phyloP scores from a whole-genome alignment of 805 yeast species.

The Clavispora fructus region DNA sequence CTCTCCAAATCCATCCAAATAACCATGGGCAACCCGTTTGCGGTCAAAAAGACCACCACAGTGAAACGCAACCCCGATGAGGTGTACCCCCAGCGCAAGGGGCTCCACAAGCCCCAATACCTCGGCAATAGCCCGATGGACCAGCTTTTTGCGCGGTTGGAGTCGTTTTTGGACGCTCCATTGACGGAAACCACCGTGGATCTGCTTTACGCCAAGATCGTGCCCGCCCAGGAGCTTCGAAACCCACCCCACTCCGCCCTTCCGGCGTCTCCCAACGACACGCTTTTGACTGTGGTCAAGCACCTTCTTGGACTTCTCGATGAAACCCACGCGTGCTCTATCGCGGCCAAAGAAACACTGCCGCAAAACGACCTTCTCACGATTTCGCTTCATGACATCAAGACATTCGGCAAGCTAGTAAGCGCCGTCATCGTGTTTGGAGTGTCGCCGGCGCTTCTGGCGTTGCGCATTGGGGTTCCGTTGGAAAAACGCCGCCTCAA shows the following conservation, averaged over 20 bases:
- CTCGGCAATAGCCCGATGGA: slow-evolving; percentile 31
- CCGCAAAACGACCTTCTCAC: slow-evolving; percentile 36
- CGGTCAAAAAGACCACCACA: slow-evolving; percentile 21
- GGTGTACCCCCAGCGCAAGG: slow-evolving; percentile 27
- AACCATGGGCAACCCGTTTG: slow-evolving; percentile 27
- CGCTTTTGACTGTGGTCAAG: slow-evolving; percentile 21
- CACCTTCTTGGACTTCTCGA: slow-evolving; percentile 31
- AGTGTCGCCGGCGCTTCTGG: slow-evolving; percentile 56
- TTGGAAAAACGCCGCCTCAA: slow-evolving; percentile 54
- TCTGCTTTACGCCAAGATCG: slow-evolving; percentile 1
- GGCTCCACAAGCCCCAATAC: slow-evolving; percentile 28
- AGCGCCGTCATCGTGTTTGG: slow-evolving; percentile 67
- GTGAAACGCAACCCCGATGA: slow-evolving; percentile 27
- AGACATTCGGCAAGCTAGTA: slow-evolving; percentile 58
- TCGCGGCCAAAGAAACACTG: slow-evolving; percentile 3
- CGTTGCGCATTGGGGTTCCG: slow-evolving; percentile 56
- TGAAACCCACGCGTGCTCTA: slow-evolving; percentile 35
- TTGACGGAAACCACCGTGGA: slow-evolving; percentile 21
- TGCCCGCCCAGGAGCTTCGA: too few relatives aligned
- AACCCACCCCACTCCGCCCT: too few relatives aligned
- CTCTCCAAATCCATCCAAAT: background rate
- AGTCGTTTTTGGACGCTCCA: slow-evolving; percentile 18
- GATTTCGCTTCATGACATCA: slow-evolving; percentile 83
- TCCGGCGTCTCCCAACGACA: background rate
- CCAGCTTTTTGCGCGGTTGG: slow-evolving; percentile 26